These are phyloP conservation scores for Polychaeton citri DNA, from an alignment of 2,329 filamentous ascomycete genomes.

Conservation along the genomic window DNA sequence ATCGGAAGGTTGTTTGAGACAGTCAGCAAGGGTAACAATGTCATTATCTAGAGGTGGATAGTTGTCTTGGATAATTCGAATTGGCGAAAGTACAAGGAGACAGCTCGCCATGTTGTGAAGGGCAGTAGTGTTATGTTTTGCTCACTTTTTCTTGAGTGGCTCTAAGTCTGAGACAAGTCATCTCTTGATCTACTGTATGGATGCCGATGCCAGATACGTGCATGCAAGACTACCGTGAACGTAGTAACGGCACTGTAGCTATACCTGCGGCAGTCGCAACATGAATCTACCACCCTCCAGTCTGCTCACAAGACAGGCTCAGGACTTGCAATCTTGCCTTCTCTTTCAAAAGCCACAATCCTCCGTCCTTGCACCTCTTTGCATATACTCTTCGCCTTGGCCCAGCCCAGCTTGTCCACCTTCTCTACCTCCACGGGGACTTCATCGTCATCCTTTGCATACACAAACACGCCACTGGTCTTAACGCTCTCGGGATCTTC, in stretches of 20 bases:
- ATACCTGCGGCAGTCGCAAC: too few relatives aligned
- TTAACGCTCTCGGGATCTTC: conserved; percentile 13
- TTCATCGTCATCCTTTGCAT: conserved; percentile 19
- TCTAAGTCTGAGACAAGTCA: too few relatives aligned
- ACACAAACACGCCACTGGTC: conserved; percentile 18
- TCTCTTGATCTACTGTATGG: too few relatives aligned
- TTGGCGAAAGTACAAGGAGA: too few relatives aligned
- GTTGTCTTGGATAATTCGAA: too few relatives aligned
- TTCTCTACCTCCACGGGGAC: conserved; percentile 12
- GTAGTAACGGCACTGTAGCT: too few relatives aligned
- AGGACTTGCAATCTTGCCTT: conserved; percentile 17
- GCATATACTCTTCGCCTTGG: conserved; percentile 16
- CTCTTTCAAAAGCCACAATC: conserved; percentile 18
- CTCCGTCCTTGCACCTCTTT: conserved; percentile 17
- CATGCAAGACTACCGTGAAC: too few relatives aligned
- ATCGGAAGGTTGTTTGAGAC: conserved; percentile 14
- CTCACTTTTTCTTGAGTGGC: too few relatives aligned
- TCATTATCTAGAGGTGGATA: background rate
- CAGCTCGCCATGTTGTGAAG: too few relatives aligned
- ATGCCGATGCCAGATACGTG: too few relatives aligned
- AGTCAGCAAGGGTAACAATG: background rate
- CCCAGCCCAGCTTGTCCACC: conserved; percentile 9
- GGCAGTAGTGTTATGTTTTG: too few relatives aligned
- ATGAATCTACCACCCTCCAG: too few relatives aligned
- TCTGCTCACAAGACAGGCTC: conserved; percentile 18